phyloP scores from a whole-genome alignment of 768 basidiomycete genomes.

The Amyloporia xantha region DNA sequence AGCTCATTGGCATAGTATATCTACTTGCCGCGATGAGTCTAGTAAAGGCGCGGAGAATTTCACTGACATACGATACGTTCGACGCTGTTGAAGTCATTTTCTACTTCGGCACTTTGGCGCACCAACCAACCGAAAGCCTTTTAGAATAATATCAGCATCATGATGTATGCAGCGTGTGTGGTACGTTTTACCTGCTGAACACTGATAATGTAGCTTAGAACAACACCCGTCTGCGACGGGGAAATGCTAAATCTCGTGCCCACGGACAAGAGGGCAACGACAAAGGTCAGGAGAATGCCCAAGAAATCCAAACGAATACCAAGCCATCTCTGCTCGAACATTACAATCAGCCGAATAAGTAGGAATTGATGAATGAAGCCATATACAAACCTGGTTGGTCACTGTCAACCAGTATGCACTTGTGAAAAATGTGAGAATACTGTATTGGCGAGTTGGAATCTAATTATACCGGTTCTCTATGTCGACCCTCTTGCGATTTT shows the following conservation, averaged over 20 bases:
- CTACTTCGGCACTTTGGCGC: conserved; percentile 76
- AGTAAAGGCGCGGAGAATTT: too few species aligned
- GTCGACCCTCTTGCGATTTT: conserved; percentile 73
- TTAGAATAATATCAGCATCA: background rate
- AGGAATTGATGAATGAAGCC: background rate
- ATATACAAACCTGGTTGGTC: conserved; percentile 63
- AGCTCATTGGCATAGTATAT: conserved; percentile 73
- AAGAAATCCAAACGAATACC: conserved; percentile 87
- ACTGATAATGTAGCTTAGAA: conserved; percentile 73
- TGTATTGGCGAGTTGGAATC: background rate
- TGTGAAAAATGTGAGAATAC: conserved; percentile 7
- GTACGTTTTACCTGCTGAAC: conserved; percentile 62
- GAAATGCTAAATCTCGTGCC: conserved; percentile 68
- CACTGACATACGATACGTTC: conserved; percentile 50
- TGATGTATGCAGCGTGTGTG: too few species aligned
- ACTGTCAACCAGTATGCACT: conserved; percentile 85
- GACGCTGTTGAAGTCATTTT: conserved; percentile 92
- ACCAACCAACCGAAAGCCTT: conserved; percentile 70
- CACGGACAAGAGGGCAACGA: conserved; percentile 75
- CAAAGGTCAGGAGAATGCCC: conserved; percentile 64
- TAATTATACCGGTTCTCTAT: conserved; percentile 51
- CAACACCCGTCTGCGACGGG: conserved; percentile 70
- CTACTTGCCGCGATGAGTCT: background rate
- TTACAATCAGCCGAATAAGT: conserved; percentile 53
- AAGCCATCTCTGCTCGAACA: conserved; percentile 76